phyloP scores from a whole-genome alignment of 176 grass and related monocot species.

The maize (Zea mays) region DNA sequence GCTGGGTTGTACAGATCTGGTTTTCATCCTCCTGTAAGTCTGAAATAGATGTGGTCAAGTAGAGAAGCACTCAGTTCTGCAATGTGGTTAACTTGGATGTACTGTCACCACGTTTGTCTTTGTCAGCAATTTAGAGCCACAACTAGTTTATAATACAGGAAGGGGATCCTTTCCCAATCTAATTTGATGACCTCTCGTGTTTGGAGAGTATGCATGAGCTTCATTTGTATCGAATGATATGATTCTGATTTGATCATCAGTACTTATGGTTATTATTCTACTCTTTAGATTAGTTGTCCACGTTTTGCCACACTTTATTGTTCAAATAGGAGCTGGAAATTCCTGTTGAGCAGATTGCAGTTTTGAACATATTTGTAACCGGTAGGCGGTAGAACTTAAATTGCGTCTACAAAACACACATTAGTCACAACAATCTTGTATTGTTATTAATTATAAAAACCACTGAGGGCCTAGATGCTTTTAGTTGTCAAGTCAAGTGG shows the following conservation, averaged over 20 bases:
- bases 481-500: too few species aligned
- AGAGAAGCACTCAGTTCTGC: conserved; percentile 9
- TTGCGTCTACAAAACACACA: too few species aligned
- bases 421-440: too few species aligned
- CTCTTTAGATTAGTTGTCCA: conserved; percentile 11
- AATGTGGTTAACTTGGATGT: neutral
- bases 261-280: neutral
- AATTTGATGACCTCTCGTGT: neutral
- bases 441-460: too few species aligned
- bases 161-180: neutral
- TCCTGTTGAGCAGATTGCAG: neutral
- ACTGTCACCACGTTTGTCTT: neutral
- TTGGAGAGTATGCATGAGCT: neutral
- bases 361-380: neutral
- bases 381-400: neutral
- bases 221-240: conserved; percentile 11
- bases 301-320: neutral
- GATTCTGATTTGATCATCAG: neutral
- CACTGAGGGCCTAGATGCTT: too few species aligned
- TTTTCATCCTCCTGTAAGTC: neutral
- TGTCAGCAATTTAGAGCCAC: conserved; percentile 2
- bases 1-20: neutral
- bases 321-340: neutral
- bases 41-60: neutral
- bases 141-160: neutral